Base-by-base conservation (phyloP, 1,284 basidiomycete genomes). In the Trichosporon sp. region DNA sequence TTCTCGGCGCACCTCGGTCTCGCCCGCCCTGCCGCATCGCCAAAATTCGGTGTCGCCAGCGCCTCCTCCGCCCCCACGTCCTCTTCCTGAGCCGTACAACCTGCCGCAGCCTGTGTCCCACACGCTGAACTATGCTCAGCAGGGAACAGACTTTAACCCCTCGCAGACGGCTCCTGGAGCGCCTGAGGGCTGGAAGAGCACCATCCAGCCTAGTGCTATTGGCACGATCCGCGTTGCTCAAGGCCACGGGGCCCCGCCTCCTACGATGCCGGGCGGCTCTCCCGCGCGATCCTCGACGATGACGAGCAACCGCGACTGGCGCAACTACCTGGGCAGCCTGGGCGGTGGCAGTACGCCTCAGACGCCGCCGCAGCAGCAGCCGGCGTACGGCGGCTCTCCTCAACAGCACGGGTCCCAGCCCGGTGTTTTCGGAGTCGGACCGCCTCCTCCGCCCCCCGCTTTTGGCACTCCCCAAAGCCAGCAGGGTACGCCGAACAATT, bases 261-360 rank as follows among this genome's bases (percentile, higher is more conserved):
- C 57, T 11, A 44, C 37, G 29, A 40, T 34, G 44, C 37, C 56
- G 6, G 23, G 46, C 25, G 23, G 56, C 11, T 29, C 61, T 29
- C 61, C 56, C 4, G 56, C 37, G 29, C 56, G 56, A 5, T 19
- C 31, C n/a, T 60, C 44, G 31, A 54, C 52, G 36, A 25, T 14
- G 36, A 56, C 64, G 29, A 60, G 31, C 40, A 71, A 71, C 59
- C 32, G 66, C 49, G 71, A 74, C 64, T 79, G 77, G 77, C 67
- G 69, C 37, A 69, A 69, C 23, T 79, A 78, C 61, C 73, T 79
- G 69, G 60, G 67, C 19, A 68, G 59, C 54, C 37, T 75, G 14
- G 62, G 67, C 33, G 29, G 13, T 7, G 27, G n/a, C 5, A 19
- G 44, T 2, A 33, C 29, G 13, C 52, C 40, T 6, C 21, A 52